These are phyloP conservation scores for Cutaneotrichosporon mucoides DNA, from an alignment of 1,284 basidiomycete genomes.

Conservation along the genomic window DNA sequence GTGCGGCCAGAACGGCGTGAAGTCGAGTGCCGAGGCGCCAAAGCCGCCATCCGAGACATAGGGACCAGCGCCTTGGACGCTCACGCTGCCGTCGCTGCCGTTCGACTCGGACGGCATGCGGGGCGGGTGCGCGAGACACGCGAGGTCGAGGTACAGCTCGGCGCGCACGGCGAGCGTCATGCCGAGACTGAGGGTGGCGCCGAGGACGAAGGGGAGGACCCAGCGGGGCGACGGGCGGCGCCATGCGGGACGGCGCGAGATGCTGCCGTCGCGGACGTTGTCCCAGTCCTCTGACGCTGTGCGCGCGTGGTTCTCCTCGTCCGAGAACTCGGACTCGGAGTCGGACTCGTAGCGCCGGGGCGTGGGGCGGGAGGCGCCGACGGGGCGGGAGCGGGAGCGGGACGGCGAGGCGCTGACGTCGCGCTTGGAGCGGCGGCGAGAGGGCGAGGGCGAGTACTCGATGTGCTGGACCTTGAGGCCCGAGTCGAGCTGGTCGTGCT, in stretches of 20 bases:
- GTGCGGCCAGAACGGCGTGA: not conserved
- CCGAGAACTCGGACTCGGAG: not conserved
- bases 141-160: conserved; percentile 47
- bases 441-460: not conserved
- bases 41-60: too few species aligned
- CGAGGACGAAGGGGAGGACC: conserved; percentile 43
- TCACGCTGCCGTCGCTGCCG: not conserved
- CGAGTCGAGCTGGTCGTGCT: not conserved
- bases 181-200: conserved; percentile 34
- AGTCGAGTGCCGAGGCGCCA: not conserved
- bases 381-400: not conserved
- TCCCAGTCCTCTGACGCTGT: conserved; percentile 17
- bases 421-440: not conserved
- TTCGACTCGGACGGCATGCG: not conserved
- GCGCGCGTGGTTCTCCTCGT: not conserved
- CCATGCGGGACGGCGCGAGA: conserved; percentile 37
- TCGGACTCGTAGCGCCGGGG: not conserved
- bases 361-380: not conserved
- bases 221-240: conserved; percentile 37
- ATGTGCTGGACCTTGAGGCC: not conserved
- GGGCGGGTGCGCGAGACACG: conserved; percentile 47
- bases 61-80: too few species aligned
- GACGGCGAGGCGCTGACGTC: too few species aligned
- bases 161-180: conserved; percentile 41
- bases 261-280: conserved; percentile 25